Base-by-base conservation (phyloP, 2,329 filamentous ascomycete genomes). In the Ramichloridium luteum region DNA sequence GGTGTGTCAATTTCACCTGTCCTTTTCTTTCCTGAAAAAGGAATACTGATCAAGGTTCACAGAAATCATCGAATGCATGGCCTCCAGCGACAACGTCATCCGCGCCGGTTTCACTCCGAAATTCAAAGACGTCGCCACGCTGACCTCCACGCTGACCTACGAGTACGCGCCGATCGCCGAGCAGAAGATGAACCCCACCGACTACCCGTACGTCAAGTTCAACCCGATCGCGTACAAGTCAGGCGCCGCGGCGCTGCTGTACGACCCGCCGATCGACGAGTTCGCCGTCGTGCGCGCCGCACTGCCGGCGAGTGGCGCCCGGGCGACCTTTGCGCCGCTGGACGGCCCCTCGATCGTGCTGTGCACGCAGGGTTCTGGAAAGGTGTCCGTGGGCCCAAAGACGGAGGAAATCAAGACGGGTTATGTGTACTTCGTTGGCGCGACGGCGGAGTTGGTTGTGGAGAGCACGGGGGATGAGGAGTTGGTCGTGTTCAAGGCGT, bases 11-110 rank as follows among this genome's bases (percentile, higher is more conserved):
- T 17, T n/a, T n/a, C n/a, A n/a, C n/a, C n/a, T 16, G 17, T 10
- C 22, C 20, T 2, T 28, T 17, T 10, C 11, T 13, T 17, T 22
- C 12, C 11, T 30, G 36, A 10, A 16, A 6, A 12, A 16, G 16
- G 11, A 30, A 20, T 38, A 13, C 13, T 9, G n/a, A 25, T 13
- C n/a, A 30, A 16, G 16, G 8, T 4, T 8, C 16, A 17, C 37
- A 61, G 88, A 98, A 52, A 93, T 98, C 46, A 85, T 98, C 55
- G 90, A 98, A 61, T 98, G 90, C 66, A 98, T 98, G 90, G 90
- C 90, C 0, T 80, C 84, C 6, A 93, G 83, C n/a, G 90, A 98
- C 68, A 98, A 98, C 45, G 90, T 98, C 20, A 86, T 98, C 31
- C 84, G 90, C 34, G 90, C 90, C 0, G 90, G 90, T 26, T 90